Percentiles rank a stretch among this genome's conserved stretches.
Evolutionary conservation across 768 basidiomycete genomes (phyloP).

Genomic region (Dacryopinax primogenitus): DNA sequence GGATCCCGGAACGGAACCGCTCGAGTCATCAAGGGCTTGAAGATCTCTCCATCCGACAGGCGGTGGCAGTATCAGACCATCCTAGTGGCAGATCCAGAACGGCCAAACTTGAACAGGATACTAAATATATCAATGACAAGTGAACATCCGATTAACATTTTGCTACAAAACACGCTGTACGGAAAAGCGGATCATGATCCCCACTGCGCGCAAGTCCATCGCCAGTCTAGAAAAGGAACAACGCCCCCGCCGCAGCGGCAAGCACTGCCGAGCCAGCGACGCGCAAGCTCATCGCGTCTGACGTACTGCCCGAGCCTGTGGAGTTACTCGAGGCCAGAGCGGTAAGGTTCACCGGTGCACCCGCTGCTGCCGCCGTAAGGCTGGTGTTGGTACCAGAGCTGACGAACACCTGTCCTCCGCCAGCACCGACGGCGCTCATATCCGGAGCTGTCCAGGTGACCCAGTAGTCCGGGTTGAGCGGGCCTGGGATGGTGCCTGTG

Average conservation of each 20-base stretch:
- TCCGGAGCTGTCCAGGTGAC: constrained; percentile 38
- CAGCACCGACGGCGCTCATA: constrained; percentile 30
- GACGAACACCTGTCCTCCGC: constrained; percentile 33
- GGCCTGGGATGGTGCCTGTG: constrained; percentile 33
- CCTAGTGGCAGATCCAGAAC: too few relatives aligned
- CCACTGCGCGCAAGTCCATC: too few relatives aligned
- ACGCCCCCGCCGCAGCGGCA: neutral
- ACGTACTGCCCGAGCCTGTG: neutral
- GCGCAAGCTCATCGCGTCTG: neutral
- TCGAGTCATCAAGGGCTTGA: too few relatives aligned
- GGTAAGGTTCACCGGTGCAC: constrained; percentile 34
- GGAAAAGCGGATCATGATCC: too few relatives aligned
- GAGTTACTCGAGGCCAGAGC: constrained; percentile 6
- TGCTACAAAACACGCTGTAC: neutral
- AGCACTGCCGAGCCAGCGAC: neutral
- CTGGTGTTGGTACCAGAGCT: constrained; percentile 26
- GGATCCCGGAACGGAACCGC: too few relatives aligned
- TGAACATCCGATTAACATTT: too few relatives aligned
- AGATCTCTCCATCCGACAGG: too few relatives aligned
- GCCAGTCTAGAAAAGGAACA: neutral
- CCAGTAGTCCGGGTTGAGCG: constrained; percentile 32
- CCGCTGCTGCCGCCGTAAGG: constrained; percentile 28
- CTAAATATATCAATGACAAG: too few relatives aligned
- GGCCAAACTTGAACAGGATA: too few relatives aligned
- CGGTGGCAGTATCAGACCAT: neutral